phyloP scores from a whole-genome alignment of 306 rosid genomes.

The Gynostemma pentaphyllum region DNA sequence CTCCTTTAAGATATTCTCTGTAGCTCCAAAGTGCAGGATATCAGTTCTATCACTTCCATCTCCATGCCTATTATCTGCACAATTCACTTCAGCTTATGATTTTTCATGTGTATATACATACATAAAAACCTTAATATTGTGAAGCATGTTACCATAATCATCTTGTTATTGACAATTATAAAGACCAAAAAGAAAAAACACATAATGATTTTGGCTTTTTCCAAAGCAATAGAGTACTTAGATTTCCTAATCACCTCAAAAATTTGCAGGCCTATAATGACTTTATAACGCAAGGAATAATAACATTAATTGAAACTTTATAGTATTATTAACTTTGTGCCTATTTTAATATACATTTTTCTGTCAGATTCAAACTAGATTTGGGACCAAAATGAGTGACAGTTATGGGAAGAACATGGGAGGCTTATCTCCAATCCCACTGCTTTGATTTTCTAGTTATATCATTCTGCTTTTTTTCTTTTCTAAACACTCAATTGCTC shows the following conservation, averaged over 20 bases:
- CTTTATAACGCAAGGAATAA: not conserved
- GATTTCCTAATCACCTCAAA: not conserved
- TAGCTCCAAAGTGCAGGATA: no score
- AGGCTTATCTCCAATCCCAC: conserved; percentile 10
- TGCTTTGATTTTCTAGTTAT: not conserved
- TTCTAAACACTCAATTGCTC: conserved; percentile 1
- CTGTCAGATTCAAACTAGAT: conserved; percentile 12
- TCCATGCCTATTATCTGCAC: no score
- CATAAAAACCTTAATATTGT: not conserved
- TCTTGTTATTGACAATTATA: not conserved
- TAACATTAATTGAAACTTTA: not conserved
- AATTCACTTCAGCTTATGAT: no score
- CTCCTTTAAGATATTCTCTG: no score
- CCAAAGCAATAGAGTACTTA: not conserved
- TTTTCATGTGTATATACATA: no score
- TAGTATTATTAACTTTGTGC: not conserved
- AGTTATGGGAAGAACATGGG: conserved; percentile 14
- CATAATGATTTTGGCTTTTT: conserved; percentile 7
- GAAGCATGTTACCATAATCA: conserved; percentile 11
- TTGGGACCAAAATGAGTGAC: conserved; percentile 11
- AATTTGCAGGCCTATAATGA: not conserved
- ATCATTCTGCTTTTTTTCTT: not conserved
- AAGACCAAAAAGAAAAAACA: no score
- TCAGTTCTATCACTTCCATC: no score
- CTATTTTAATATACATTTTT: not conserved